Base-by-base conservation (phyloP, 2,329 filamentous ascomycete genomes). In the Aureobasidium pullulans region DNA sequence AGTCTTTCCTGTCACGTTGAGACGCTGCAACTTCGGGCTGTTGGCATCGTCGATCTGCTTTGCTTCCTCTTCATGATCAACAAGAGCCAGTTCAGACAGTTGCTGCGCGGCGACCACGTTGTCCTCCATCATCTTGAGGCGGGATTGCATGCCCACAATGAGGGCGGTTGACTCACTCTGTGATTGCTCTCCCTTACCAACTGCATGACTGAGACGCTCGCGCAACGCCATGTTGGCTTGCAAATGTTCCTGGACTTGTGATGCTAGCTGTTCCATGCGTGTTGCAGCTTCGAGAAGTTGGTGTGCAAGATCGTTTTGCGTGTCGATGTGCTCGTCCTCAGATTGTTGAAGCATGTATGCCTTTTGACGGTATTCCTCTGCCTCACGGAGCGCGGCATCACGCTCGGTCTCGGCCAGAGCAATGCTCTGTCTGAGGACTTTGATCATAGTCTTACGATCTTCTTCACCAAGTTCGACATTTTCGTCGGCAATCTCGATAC, bases 31-130 rank as follows among this genome's bases (percentile, higher is more conserved):
- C 67, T 94, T 88, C 16, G 80, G 79, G 69, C 83, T 90, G 68
- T 94, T 86, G 61, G 84, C 88, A 59, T 95, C 90, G 65, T 87
- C 86, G 58, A 97, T 76, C 23, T 81, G 78, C 16, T 83, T 77
- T 39, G 96, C 82, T 73, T 96, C 91, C 39, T 94, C 90, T 71
- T 97, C 94, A 69, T 96, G 91, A 50, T 85, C 86, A 44, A 83
- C 77, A 60, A 97, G 84, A 40, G 86, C 86, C 50, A 93, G 91
- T 71, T 99, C 94, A 0, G 90, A 93, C 19, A 88, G 83, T 60
- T 90, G 86, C 72, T 97, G 93, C 1, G 93, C 90, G 19, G 84
- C 76, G 57, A 95, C 80, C 23, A 99, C 83, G 66, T 87, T 84
- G 62, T 97, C 92, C 71, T 97, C 94, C 53, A 96, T 84, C 15